Evolutionary conservation across 306 rosid species (phyloP), one percentile per base, ranked within the genome.

Genomic region (Quercus ilex): DNA sequence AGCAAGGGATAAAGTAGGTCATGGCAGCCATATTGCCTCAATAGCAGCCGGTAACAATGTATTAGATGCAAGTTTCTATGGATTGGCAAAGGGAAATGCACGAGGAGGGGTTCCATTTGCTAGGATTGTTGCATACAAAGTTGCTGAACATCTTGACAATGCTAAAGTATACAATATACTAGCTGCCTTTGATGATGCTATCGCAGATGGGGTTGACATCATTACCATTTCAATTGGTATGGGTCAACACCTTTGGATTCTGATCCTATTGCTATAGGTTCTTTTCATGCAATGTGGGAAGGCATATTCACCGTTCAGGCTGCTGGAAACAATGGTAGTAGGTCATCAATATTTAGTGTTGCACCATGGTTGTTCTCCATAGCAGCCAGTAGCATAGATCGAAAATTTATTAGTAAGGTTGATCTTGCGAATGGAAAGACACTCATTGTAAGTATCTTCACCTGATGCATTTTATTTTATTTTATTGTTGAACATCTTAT

Each of bases 161-260:
- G 38, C 38, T 33, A 7, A 33, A 33, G 2, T 5, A 33, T 5
- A 5, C 7, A 33, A 33, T 33, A 71, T 76, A 9, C 4, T 83
- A 31, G 79, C 78, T 13, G 83, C 75, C 18, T 79, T 75, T 23
- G 87, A 83, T 4, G 83, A 83, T 59, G 87, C 87, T 5, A 79
- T 83, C 5, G 83, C 83, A 7, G 83, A 83, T 69, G 83, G 83
- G 15, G 86, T 83, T 4, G 77, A 83, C 69, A 51, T 79, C 11
- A 83, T 83, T 46, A 35, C 83, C 3, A 19, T 74, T 28, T 83
- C 83, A 9, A 2, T 83, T 6, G 79, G 74, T 5, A 7, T 14
- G 1, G 14, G 1, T 5, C 57, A n/a, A 2, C 5, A 17, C 38
- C 15, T 14, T 49, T 64, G 3, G 28, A 56, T 43, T 0, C 0